A percentile compares a stretch with the other conserved stretches of the same genome.
These are phyloP conservation scores for Chaetomium sp. DNA, from an alignment of 2,329 filamentous ascomycete genomes.

Conservation along the genomic window DNA sequence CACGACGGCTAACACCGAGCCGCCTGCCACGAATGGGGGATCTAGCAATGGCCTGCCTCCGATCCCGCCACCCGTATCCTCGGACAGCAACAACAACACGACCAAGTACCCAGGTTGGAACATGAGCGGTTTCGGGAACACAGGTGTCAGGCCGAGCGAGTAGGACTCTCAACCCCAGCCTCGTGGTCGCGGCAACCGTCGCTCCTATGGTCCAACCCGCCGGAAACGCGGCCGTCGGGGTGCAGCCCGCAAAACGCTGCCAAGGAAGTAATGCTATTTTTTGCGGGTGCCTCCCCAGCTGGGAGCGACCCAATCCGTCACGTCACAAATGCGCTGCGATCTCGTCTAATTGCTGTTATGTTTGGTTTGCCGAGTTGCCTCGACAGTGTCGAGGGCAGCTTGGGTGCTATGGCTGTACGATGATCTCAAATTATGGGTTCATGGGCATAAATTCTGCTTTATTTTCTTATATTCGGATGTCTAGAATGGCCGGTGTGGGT, in stretches of 20 bases:
- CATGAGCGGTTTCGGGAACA: conserved; percentile 46
- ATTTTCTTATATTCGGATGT: neutral
- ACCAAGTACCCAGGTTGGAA: conserved; percentile 46
- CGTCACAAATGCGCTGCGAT: neutral
- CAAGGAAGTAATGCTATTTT: neutral
- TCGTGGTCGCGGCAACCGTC: neutral
- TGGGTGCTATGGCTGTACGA: neutral
- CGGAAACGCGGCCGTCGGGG: neutral
- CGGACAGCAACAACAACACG: conserved; percentile 33
- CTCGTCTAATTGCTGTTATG: neutral
- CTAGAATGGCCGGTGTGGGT: neutral
- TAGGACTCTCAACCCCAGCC: conserved; percentile 26
- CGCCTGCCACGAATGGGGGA: conserved; percentile 33
- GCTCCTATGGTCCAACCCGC: neutral
- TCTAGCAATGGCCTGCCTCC: conserved; percentile 38
- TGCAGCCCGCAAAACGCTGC: neutral
- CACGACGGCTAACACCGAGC: conserved; percentile 17
- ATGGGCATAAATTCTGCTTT: neutral
- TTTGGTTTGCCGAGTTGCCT: neutral
- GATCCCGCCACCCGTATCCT: conserved; percentile 40
- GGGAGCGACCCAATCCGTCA: conserved; percentile 4
- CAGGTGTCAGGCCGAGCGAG: conserved; percentile 43
- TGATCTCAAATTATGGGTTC: neutral
- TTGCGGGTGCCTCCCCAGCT: neutral
- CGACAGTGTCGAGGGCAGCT: conserved; percentile 30